Evolutionary conservation across 169 alveolate species (phyloP).

Genomic region (Cyclospora cayetanensis): DNA sequence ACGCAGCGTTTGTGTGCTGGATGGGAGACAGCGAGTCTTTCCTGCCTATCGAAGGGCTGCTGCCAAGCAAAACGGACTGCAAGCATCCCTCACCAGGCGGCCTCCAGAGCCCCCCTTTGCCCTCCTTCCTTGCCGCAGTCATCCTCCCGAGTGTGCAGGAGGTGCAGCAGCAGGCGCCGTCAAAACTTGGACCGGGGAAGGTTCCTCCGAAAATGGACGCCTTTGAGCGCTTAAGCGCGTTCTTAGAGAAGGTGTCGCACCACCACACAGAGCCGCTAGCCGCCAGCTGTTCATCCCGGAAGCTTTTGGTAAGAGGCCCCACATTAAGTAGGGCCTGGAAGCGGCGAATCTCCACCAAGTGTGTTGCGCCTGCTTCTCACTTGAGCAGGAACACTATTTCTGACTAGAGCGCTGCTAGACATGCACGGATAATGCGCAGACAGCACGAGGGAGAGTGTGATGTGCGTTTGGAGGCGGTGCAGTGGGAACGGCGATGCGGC

Average conservation of each 20-base stretch:
- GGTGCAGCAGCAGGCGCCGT: neutral
- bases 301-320: conserved; percentile 3
- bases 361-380: too few species aligned
- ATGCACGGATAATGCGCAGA: too few species aligned
- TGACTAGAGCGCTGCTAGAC: too few species aligned
- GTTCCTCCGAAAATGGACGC: conserved; percentile 5
- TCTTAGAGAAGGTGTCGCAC: neutral
- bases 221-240: neutral
- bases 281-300: neutral
- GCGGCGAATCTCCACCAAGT: too few species aligned
- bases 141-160: neutral
- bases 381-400: too few species aligned
- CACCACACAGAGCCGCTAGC: neutral
- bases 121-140: neutral
- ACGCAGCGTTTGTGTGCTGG: conserved; percentile 41
- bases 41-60: neutral
- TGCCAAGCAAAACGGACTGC: neutral
- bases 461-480: neutral
- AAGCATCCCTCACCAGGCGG: neutral
- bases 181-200: too few species aligned
- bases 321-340: too few species aligned
- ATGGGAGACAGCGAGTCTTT: conserved; percentile 18
- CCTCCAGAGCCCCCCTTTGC: neutral
- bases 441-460: too few species aligned
- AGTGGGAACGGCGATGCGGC: neutral